Evolutionary conservation across 23 red algal species (phyloP).

Genomic region (Chondrus crispus): DNA sequence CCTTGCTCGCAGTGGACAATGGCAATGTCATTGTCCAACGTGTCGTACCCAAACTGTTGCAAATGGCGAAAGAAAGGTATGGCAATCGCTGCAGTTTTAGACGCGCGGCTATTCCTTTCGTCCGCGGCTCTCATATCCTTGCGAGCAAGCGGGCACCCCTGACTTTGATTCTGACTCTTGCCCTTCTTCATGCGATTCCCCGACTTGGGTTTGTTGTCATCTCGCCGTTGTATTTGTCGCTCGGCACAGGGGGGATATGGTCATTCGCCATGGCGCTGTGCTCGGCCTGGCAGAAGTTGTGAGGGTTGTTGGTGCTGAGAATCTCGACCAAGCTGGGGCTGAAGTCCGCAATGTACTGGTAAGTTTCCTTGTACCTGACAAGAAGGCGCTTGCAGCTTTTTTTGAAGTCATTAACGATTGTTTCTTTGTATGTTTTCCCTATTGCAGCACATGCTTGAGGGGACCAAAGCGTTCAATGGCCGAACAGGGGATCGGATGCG

Average conservation of each 20-base stretch:
- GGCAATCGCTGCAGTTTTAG: no score
- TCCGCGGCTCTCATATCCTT: no score
- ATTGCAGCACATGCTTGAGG: conserved; percentile 26
- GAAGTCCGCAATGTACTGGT: conserved; percentile 48
- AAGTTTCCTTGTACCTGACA: not conserved
- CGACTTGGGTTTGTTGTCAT: not conserved
- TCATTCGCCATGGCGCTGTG: conserved; percentile 64
- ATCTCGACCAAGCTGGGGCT: not conserved
- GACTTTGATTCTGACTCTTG: no score
- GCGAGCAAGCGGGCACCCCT: no score
- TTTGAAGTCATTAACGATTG: no score
- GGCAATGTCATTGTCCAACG: not conserved
- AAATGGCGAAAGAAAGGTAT: no score
- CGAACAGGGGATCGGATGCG: conserved; percentile 41
- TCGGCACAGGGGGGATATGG: conserved; percentile 28
- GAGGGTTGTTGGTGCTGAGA: conserved; percentile 11
- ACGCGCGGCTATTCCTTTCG: no score
- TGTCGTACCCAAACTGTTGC: conserved; percentile 43
- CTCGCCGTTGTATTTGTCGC: not conserved
- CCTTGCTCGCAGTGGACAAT: conserved; percentile 26
- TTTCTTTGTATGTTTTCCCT: not conserved
- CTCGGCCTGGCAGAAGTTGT: conserved; percentile 48
- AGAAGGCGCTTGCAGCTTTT: not conserved
- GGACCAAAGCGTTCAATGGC: conserved; percentile 20
- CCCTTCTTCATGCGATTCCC: no score